Evolutionary conservation across 2,329 filamentous ascomycete species (phyloP).

Genomic region (Pseudovirgaria hyperparasitica): DNA sequence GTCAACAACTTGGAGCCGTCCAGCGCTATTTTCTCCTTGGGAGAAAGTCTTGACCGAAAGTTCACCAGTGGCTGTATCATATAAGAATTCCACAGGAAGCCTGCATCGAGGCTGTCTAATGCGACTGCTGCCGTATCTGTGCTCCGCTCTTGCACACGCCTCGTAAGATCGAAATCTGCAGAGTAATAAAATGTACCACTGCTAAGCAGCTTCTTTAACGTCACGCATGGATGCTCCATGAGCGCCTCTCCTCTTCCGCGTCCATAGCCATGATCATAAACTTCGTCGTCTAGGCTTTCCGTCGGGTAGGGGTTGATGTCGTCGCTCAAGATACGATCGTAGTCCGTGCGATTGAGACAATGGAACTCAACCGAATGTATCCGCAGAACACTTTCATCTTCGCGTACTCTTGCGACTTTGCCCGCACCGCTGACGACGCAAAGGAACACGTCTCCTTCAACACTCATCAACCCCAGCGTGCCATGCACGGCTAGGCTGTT

Average conservation of each 20-base stretch:
- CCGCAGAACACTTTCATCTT: conserved; percentile 78
- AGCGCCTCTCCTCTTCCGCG: conserved; percentile 54
- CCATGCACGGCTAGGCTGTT: conserved; percentile 66
- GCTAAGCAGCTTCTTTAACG: conserved; percentile 80
- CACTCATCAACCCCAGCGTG: conserved; percentile 75
- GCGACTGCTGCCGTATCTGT: conserved; percentile 70
- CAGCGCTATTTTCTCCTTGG: conserved; percentile 62
- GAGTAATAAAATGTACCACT: conserved; percentile 97
- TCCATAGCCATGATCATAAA: conserved; percentile 36
- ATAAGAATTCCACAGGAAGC: conserved; percentile 95
- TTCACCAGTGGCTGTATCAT: conserved; percentile 90
- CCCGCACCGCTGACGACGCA: conserved; percentile 74
- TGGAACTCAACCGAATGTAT: conserved; percentile 85
- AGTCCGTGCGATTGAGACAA: conserved; percentile 75
- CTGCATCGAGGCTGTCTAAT: conserved; percentile 83
- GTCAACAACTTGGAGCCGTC: conserved; percentile 81
- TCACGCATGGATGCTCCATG: conserved; percentile 77
- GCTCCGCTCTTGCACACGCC: conserved; percentile 77
- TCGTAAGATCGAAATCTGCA: conserved; percentile 94
- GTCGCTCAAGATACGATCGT: conserved; percentile 60
- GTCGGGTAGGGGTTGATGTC: conserved; percentile 43
- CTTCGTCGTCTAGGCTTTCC: conserved; percentile 41
- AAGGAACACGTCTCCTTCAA: conserved; percentile 76
- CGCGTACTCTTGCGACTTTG: conserved; percentile 68
- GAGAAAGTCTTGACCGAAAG: conserved; percentile 71